A percentile compares a stretch with the other conserved stretches of the same genome.
These are phyloP conservation scores for Xylariaceae sp. DNA, from an alignment of 2,329 filamentous ascomycete genomes.

Conservation along the genomic window DNA sequence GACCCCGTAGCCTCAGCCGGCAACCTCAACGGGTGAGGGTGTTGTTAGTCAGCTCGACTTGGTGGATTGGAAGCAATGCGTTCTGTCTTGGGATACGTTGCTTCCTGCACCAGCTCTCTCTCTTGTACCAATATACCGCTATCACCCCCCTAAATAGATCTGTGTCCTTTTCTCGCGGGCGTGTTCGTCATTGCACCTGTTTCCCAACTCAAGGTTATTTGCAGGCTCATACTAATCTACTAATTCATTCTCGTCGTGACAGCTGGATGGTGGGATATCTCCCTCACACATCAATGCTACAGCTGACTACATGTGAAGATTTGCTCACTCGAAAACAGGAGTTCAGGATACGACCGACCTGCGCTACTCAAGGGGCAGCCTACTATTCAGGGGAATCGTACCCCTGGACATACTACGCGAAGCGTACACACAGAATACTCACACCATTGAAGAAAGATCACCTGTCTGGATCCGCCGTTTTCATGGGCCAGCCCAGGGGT, in stretches of 20 bases:
- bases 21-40: constrained; percentile 3
- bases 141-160: constrained; percentile 28
- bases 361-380: not conserved
- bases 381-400: no score
- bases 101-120: constrained; percentile 18
- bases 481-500: no score
- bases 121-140: constrained; percentile 32
- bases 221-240: not conserved
- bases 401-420: no score
- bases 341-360: not conserved
- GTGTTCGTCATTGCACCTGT: not conserved
- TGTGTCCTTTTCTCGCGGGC: constrained; percentile 21
- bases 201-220: not conserved
- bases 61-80: constrained; percentile 20
- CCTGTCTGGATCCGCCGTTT: no score
- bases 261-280: not conserved
- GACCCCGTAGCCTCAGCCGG: constrained; percentile 4
- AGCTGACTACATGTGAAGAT: not conserved
- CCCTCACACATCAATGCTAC: not conserved
- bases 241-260: not conserved
- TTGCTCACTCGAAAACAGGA: not conserved
- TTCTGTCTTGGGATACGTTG: constrained; percentile 10
- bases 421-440: no score
- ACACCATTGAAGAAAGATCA: no score
- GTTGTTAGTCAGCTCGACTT: constrained; percentile 14